These are phyloP conservation scores for Colletotrichum coccodes DNA, from an alignment of 2,329 filamentous ascomycete genomes.

Conservation along the genomic window DNA sequence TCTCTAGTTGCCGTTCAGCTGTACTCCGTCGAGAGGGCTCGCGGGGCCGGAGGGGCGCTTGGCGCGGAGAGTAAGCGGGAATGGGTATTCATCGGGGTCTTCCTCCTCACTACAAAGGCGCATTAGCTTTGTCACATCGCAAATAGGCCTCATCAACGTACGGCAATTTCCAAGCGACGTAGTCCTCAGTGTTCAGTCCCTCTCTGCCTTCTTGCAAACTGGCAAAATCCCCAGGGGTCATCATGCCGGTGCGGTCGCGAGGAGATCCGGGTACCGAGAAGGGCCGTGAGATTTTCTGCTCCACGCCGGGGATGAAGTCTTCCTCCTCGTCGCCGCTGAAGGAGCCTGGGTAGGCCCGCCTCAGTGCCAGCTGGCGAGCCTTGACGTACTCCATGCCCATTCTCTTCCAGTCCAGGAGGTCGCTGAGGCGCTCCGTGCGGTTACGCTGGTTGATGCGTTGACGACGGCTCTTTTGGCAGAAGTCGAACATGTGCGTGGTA, in stretches of 20 bases:
- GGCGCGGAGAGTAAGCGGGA: slow-evolving; percentile 66
- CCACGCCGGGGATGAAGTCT: slow-evolving; percentile 90
- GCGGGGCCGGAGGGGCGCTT: slow-evolving; percentile 55
- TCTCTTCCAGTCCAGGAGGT: slow-evolving; percentile 97
- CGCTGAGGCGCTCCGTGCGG: slow-evolving; percentile 92
- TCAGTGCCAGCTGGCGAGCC: slow-evolving; percentile 89
- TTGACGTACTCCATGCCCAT: slow-evolving; percentile 99
- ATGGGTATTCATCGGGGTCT: slow-evolving; percentile 79
- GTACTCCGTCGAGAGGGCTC: slow-evolving; percentile 53
- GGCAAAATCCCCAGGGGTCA: slow-evolving; percentile 98
- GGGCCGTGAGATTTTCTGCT: slow-evolving; percentile 94
- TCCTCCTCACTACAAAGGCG: slow-evolving; percentile 79
- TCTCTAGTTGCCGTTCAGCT: slow-evolving; percentile 40
- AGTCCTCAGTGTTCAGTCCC: slow-evolving; percentile 94
- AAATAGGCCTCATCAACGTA: slow-evolving; percentile 64
- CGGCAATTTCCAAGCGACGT: slow-evolving; percentile 98
- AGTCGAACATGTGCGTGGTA: slow-evolving; percentile 92
- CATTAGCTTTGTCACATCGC: slow-evolving; percentile 41
- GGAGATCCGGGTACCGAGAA: slow-evolving; percentile 95
- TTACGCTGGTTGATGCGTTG: slow-evolving; percentile 99
- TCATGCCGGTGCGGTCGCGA: slow-evolving; percentile 91
- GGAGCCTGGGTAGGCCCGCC: slow-evolving; percentile 89
- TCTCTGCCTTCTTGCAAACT: slow-evolving; percentile 95
- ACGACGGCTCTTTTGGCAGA: slow-evolving; percentile 89
- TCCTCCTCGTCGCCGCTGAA: slow-evolving; percentile 86